Evolutionary conservation across 2,329 filamentous ascomycete species (phyloP), one percentile per base, ranked within the genome.

Genomic region (Dothidotthia symphoricarpi): DNA sequence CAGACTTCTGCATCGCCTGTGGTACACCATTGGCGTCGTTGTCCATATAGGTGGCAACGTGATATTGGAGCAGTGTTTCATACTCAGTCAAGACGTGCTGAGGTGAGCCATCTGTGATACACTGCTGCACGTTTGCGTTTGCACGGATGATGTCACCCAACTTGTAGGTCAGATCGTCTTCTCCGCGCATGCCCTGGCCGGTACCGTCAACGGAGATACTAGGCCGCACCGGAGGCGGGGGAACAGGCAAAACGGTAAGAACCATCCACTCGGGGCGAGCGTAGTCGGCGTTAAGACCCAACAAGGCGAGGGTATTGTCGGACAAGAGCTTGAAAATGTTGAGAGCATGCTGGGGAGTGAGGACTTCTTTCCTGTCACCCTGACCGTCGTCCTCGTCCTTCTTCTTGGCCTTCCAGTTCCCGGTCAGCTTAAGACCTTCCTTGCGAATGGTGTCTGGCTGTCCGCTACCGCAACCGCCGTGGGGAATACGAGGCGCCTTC

Each of bases 151-250:
- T 96, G 69, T 99, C 93, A 59, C 90, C 90, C 22, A 99, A 76
- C 72, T 99, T 99, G 79, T 96, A 98, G 0, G 93, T 99, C 78
- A 99, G 79, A 76, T 99, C 94, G 67, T 99, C 93, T 71, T 99
- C 93, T 64, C 93, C 93, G 48, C 93, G 86, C 75, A 91, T 83
- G 48, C 93, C 93, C 51, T 88, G 87, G 36, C 88, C 86, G 28
- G 88, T 95, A 35, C 93, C 90, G 61, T 97, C 94, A 73, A 97
- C 91, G 15, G 91, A 94, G 56, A 98, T 95, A 76, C 89, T 96
- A 4, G 93, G 93, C 37, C 93, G 86, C 25, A 99, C 94, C 3
- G 93, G 90, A 31, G 93, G 93, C 3, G 93, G 93, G 1, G 93
- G 93, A 0, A 98, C 94, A 4, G 93, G 90, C 31, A 99, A 77